A percentile compares a stretch with the other conserved stretches of the same genome.
Evolutionary conservation across 345 rosid genomes (phyloP).

Genomic region (Salix brachista): DNA sequence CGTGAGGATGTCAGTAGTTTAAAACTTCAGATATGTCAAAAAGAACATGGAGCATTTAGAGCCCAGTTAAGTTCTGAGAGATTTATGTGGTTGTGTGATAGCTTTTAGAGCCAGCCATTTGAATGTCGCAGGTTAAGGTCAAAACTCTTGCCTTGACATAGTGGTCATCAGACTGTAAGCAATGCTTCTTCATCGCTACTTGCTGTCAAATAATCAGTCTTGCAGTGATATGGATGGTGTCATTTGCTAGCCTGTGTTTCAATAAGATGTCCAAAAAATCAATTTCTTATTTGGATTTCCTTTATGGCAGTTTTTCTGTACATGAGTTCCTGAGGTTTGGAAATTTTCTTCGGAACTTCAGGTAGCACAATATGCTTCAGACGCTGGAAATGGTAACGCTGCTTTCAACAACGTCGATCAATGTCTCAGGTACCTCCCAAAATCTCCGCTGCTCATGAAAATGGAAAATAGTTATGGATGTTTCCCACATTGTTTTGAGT

Average conservation of each 20-base stretch:
- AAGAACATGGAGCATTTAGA: background rate
- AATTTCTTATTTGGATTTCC: slow-evolving; percentile 19
- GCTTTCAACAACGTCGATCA: slow-evolving; percentile 62
- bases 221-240: background rate
- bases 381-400: slow-evolving; percentile 57
- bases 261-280: background rate
- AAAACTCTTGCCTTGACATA: no score
- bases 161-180: no score
- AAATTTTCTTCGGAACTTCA: slow-evolving; percentile 42
- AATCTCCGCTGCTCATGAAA: background rate
- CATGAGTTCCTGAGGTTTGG: slow-evolving; percentile 36
- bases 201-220: no score
- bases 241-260: background rate
- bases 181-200: no score
- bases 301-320: slow-evolving; percentile 35
- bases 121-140: no score
- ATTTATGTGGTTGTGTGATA: no score
- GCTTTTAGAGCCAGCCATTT: no score
- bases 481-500: background rate
- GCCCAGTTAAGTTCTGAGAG: background rate
- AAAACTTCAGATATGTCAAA: background rate
- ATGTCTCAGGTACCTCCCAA: slow-evolving; percentile 58
- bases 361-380: slow-evolving; percentile 92
- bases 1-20: no score
- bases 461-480: background rate